Base-by-base conservation (phyloP, 192 early-diverging fungal genomes). In the Oehlia diaphana region DNA sequence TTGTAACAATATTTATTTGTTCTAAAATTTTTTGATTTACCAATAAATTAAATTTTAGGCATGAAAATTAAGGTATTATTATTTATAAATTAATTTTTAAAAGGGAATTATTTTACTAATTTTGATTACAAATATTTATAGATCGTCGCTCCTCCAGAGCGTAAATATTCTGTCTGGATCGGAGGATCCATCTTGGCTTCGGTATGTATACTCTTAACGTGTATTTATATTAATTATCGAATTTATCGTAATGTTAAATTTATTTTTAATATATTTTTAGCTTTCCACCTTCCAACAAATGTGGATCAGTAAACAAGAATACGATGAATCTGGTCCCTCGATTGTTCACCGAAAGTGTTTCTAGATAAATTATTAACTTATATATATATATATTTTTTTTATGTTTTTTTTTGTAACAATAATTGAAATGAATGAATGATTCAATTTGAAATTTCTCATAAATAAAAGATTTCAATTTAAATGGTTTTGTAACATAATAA, bases 161-260 rank as follows among this genome's bases (percentile, higher is more conserved):
- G 97, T 86, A 99, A 97, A 90, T 98, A 97, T 94, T 98, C 97
- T 77, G 97, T 95, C 89, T 99, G 97, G 96, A 97, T 99, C 83
- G 97, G 97, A 90, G 97, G 97, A 72, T 97, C 96, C 78, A 97
- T 99, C 76, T 88, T 99, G 50, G 96, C 97, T 71, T 97, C 97
- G 35, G 75, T 77, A 66, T 37, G 53, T 63, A 77, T 33, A 35
- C 5, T 19, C 19, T 9, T 65, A 26, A 42, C 31, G 1, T 49
- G 16, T 33, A 23, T 65, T 4, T 44, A n/a, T 33, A 37, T 63
- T 58, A 9, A 16, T 21, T 47, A 14, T 1, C 1, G 1, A 66
- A 49, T n/a, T 44, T 65, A 33, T 23, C 6, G 28, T 21, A 47
- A 37, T 66, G 44, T 31, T 35, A 64, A 66, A 44, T 37, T 12